phyloP scores from a whole-genome alignment of 306 rosid species.

The Sindora glabra region DNA sequence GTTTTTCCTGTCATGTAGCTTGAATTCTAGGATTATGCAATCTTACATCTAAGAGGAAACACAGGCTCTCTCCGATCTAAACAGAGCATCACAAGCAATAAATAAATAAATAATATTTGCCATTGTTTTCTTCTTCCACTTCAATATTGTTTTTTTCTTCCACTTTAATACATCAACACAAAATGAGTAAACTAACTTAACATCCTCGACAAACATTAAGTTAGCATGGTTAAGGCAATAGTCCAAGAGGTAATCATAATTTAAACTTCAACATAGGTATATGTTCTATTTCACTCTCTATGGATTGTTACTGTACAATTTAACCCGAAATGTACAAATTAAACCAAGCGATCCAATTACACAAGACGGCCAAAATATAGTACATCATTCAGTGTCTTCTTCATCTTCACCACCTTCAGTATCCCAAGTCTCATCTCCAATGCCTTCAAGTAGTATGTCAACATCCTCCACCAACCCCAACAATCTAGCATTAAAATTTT shows the following conservation, averaged over 20 bases:
- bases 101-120: slow-evolving; percentile 5
- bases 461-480: slow-evolving; percentile 85
- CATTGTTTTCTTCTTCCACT: slow-evolving; percentile 2
- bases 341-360: too few species aligned
- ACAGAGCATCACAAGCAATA: too few species aligned
- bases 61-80: too few species aligned
- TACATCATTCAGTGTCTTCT: slow-evolving; percentile 3
- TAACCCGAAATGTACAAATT: too few species aligned
- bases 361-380: neutral
- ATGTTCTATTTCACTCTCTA: neutral
- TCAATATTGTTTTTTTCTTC: too few species aligned
- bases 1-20: too few species aligned
- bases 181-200: neutral
- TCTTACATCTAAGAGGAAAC: too few species aligned
- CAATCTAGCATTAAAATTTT: slow-evolving; percentile 60
- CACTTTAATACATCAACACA: neutral
- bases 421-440: slow-evolving; percentile 69
- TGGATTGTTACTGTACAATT: slow-evolving; percentile 33
- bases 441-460: slow-evolving; percentile 70
- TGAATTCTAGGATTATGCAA: too few species aligned
- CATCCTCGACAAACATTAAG: slow-evolving; percentile 1
- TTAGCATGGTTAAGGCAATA: slow-evolving; percentile 5
- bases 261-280: slow-evolving; percentile 22
- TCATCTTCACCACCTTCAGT: slow-evolving; percentile 56
- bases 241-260: slow-evolving; percentile 9